Evolutionary conservation across 2,329 filamentous ascomycete genomes (phyloP), one percentile per base, ranked within the genome.

Genomic region (Waltergamsia citrina): DNA sequence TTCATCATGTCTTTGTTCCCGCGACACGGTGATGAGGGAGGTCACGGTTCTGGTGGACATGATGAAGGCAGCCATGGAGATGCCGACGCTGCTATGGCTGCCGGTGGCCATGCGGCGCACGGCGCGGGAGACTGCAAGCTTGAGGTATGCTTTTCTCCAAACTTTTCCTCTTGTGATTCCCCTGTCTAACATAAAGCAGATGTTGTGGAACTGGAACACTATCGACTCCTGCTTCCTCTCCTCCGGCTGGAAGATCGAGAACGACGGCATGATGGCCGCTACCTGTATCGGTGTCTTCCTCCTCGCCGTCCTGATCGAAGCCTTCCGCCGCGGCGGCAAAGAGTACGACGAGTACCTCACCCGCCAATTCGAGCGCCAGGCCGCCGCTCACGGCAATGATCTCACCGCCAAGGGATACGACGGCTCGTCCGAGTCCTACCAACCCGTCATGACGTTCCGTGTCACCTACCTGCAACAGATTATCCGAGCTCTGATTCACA

Each of bases 151-250:
- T 19, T 17, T 30, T 17, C 17, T 16, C 21, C n/a, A 6, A 17
- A 9, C 16, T 6, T 9, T 20, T 11, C 18, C 20, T 21, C 22
- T 28, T n/a, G 5, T n/a, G 21, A 9, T 18, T 14, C 8, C 16
- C 16, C 4, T 10, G 12, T 15, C 26, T 34, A 5, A 34, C 32
- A 6, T 12, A 6, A 17, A 7, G n/a, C 27, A 84, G 78, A 86
- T 85, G 81, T 60, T 84, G 22, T 85, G 81, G 81, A 86, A 85
- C 51, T 85, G 81, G 80, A 67, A 81, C 55, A 80, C 76, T 3
- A 65, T 83, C 48, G 75, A 82, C 50, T 60, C 78, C 15, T 85
- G 78, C 58, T 90, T 90, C 65, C 67, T 90, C 44, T 62, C 81
- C 14, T 47, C 53, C 5, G 67, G 69, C 29, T 92, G 84, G 85